Base-by-base conservation (phyloP, 2,329 filamentous ascomycete species). In the Penicillium concentricum region DNA sequence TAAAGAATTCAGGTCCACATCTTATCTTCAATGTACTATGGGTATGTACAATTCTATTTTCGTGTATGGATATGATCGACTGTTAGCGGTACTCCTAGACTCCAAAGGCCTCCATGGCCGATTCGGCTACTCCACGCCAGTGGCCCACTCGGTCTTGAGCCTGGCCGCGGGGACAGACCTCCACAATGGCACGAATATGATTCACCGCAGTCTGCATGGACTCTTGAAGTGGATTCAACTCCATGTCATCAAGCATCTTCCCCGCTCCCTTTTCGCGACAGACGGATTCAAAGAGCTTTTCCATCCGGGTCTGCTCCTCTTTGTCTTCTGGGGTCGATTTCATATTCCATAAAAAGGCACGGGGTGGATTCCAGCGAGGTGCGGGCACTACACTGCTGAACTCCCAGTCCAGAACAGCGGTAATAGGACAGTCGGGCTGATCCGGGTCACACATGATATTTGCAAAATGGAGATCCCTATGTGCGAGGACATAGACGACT, bases 121-220 rank as follows among this genome's bases (percentile, higher is more conserved):
- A 30, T 12, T 51, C 39, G 5, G 7, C 65, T 61, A 65, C 9
- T n/a, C 1, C 16, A 22, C 50, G 38, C 59, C 59, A 72, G n/a
- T 32, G 49, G 12, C 37, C 34, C 3, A 65, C 62, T 28, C 56
- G 49, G n/a, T 69, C 68, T 22, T 26, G 26, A 9, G 52, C 54
- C 56, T 69, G 60, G 1, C 60, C 65, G 41, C 62, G 51, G 3
- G 69, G 69, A 38, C 59, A 66, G 12, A 72, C 65, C 42, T 72
- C 69, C 3, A 69, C 63, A 53, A 74, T 67, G 6, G 67, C 69
- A 22, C 70, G 59, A 35, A 70, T 54, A 51, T 67, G 64, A 42
- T 64, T 62, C n/a, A 66, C 56, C 2, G 65, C 70, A 12, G 54
- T 60, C 59, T 72, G 69, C 61, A 73, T 69, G 6, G 24, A 50